Base-by-base conservation (phyloP, 1,139 yeast species). In the Sugiyamaella neomexicana region DNA sequence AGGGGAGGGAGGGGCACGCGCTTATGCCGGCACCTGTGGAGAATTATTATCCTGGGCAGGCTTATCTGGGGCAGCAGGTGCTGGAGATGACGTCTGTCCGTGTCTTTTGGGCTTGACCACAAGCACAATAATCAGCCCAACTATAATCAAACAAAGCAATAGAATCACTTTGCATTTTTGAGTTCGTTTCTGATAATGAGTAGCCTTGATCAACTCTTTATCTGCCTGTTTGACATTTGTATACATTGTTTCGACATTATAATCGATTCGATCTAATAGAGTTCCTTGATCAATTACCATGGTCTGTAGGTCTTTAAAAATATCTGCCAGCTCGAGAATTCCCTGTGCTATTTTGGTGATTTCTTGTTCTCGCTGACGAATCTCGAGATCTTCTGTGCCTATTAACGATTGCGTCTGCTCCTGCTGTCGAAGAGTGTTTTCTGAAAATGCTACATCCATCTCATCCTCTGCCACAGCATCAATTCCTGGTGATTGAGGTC, bases 221-320 rank as follows among this genome's bases (percentile, higher is more conserved):
- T 87, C 89, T 0, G 97, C 95, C 38, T 77, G 79, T 63, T 85
- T 82, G 57, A 93, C 80, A 61, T 89, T 88, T 46, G 82, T 82
- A 4, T 82, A 86, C 34, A 96, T 86, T 59, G 82, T 84, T 58
- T 86, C 87, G 57, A 95, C 74, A 67, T 95, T 93, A 70, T 91
- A 91, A 71, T 90, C 99, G 55, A 93, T 91, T 61, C 98, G 75
- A 70, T 93, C 99, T 56, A 93, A 77, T 46, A 93, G 78, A 0
- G 97, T 89, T 1, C 99, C 99, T 71, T 93, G 99, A 66, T 95
- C 98, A 56, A 93, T 88, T 49, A 93, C 90, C 78, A 95, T 78
- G 32, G 83, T 81, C 65, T 95, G 98, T 80, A 93, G 81, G 66
- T 95, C 98, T 68, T 88, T 86, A 74, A 93, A 93, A 53, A 95